Base-by-base conservation (phyloP, 2,329 filamentous ascomycete species). In the Lasiodiplodia gonubiensis region DNA sequence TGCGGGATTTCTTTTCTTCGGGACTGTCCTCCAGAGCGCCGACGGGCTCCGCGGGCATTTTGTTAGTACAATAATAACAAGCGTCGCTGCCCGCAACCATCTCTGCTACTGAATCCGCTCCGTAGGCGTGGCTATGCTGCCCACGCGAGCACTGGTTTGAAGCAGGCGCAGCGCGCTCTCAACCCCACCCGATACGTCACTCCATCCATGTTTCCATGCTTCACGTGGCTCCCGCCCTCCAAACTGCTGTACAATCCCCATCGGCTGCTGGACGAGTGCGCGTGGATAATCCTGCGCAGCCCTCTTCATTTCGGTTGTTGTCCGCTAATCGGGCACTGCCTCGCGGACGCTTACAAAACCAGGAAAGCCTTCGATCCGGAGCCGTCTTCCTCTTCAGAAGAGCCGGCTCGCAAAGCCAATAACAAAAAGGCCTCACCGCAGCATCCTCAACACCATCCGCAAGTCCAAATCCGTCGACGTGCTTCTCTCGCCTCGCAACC, bases 391-490 rank as follows among this genome's bases (percentile, higher is more conserved):
- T 30, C 27, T 12, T 49, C 57, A 33, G 30, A 27, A 30, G 30
- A 33, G 53, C 53, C 52, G 25, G 52, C n/a, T 14, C 59, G 59
- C 59, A 35, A 51, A 63, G 27, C 46, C 39, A 39, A 4, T 42
- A 49, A 33, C 49, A 49, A 53, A 54, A 64, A 64, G 42, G 33
- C 61, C 61, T 64, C 61, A 64, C 51, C 59, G 46, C 59, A 30
- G 59, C 59, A 25, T 51, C 42, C 59, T 63, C 59, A 63, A 63
- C 59, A 63, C 59, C 59, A 63, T 63, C 8, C 27, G n/a, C 59
- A 35, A 23, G 59, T 25, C 59, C 59, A n/a, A n/a, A 63, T 63
- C 59, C 42, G 46, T 46, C 59, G 59, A 63, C 42, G 12, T 63
- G 59, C 59, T 39, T 27, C 42, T 7, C 27, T 37, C 25, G 57